These are phyloP conservation scores for Carex arenaria DNA, from an alignment of 202 grass and related monocot species.

Conservation along the genomic window DNA sequence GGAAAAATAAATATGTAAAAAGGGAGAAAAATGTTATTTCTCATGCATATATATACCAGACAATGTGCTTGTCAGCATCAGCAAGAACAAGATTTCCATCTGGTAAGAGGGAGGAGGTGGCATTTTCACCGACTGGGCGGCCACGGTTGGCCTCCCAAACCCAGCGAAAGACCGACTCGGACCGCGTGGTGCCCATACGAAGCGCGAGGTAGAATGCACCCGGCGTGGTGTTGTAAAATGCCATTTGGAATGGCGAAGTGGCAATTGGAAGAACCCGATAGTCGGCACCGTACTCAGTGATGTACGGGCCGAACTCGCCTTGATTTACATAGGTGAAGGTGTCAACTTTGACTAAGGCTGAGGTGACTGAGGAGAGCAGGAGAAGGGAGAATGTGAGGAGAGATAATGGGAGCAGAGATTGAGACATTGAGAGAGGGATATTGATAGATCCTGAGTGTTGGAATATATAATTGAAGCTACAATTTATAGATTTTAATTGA, in stretches of 20 bases:
- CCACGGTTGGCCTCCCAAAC: slow-evolving; percentile 40
- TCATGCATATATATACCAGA: slow-evolving; percentile 17
- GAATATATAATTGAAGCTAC: neutral
- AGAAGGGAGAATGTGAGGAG: neutral
- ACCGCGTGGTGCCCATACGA: slow-evolving; percentile 36
- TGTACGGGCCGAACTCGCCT: slow-evolving; percentile 37
- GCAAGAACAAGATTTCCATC: slow-evolving; percentile 39
- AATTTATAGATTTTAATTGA: neutral
- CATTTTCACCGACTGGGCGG: slow-evolving; percentile 30
- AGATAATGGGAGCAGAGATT: neutral
- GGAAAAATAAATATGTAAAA: neutral
- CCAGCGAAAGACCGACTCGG: slow-evolving; percentile 41
- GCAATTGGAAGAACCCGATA: slow-evolving; percentile 31
- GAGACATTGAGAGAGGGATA: neutral
- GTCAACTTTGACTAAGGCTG: slow-evolving; percentile 14
- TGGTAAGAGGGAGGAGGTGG: slow-evolving; percentile 36
- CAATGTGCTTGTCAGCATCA: slow-evolving; percentile 31
- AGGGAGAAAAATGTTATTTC: neutral
- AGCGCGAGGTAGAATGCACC: slow-evolving; percentile 37
- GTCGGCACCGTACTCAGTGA: slow-evolving; percentile 34
- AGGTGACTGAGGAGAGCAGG: neutral
- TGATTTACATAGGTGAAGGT: slow-evolving; percentile 40
- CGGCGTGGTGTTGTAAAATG: slow-evolving; percentile 43
- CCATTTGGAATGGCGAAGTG: slow-evolving; percentile 31
- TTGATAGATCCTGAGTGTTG: too few relatives aligned